These are phyloP conservation scores for Mycocentrospora acerina DNA, from an alignment of 2,329 filamentous ascomycete genomes.

Conservation along the genomic window DNA sequence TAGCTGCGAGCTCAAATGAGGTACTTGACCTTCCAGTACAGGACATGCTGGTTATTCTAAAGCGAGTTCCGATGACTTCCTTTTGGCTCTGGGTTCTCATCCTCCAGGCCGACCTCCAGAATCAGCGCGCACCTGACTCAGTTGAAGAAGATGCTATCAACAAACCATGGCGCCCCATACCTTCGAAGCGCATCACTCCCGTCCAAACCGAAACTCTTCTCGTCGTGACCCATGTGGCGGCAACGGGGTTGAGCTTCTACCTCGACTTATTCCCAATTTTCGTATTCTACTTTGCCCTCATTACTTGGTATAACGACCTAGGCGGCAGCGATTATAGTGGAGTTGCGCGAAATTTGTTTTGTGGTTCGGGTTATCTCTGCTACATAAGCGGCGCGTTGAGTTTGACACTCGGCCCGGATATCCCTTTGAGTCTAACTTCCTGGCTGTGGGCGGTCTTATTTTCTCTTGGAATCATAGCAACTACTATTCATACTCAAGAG, in stretches of 20 bases:
- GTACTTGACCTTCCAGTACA: constrained; percentile 11
- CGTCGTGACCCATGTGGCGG: neutral
- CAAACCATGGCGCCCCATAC: constrained; percentile 44
- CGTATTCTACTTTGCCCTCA: constrained; percentile 19
- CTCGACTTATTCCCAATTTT: constrained; percentile 11
- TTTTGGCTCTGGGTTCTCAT: constrained; percentile 41
- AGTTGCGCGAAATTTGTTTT: constrained; percentile 33
- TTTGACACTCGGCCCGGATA: constrained; percentile 15
- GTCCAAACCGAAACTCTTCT: constrained; percentile 17
- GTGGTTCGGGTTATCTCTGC: constrained; percentile 29
- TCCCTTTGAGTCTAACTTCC: constrained; percentile 5
- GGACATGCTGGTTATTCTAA: constrained; percentile 1
- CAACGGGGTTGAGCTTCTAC: constrained; percentile 5
- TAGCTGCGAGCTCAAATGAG: constrained; percentile 11
- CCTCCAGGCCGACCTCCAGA: constrained; percentile 43
- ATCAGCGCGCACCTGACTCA: constrained; percentile 39
- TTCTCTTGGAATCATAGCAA: constrained; percentile 28
- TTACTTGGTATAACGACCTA: constrained; percentile 34
- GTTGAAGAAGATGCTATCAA: constrained; percentile 44
- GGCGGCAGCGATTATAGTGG: constrained; percentile 29
- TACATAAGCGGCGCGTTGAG: constrained; percentile 32
- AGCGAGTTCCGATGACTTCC: constrained; percentile 2
- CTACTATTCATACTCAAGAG: constrained; percentile 45
- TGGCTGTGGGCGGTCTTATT: constrained; percentile 36
- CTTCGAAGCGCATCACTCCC: constrained; percentile 22